These are phyloP conservation scores for Catenaria anguillulae DNA, from an alignment of 371 early-diverging fungal species.

Conservation along the genomic window DNA sequence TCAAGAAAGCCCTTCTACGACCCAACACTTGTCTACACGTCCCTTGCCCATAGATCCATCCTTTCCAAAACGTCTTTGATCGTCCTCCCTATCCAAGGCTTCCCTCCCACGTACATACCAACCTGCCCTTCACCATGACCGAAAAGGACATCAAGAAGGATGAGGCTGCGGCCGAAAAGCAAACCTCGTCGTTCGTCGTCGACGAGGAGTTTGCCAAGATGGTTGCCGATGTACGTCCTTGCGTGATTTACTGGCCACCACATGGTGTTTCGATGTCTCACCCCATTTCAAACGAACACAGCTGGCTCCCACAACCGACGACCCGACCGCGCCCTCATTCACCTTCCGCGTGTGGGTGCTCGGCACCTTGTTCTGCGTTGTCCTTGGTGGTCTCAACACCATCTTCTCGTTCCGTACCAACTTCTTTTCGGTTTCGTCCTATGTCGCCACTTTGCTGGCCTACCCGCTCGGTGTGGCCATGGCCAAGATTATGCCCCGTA, in stretches of 20 bases:
- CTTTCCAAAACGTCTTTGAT: too few species aligned
- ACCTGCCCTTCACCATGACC: too few species aligned
- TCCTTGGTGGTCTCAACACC: slow-evolving; percentile 2
- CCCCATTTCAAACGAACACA: too few species aligned
- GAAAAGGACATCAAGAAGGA: background rate
- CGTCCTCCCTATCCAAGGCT: too few species aligned
- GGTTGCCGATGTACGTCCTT: too few species aligned
- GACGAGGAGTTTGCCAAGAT: background rate
- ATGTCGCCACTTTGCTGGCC: slow-evolving; percentile 44
- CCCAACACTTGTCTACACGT: too few species aligned
- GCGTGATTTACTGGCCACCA: too few species aligned
- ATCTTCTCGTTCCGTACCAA: background rate
- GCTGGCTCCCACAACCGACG: background rate
- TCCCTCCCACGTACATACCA: too few species aligned
- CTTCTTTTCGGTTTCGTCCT: background rate
- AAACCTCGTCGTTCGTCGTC: background rate
- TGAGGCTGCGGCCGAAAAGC: background rate
- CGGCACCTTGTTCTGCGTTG: slow-evolving; percentile 40
- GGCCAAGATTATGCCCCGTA: slow-evolving; percentile 33
- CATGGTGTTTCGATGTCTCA: too few species aligned
- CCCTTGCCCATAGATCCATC: too few species aligned
- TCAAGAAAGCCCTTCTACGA: too few species aligned
- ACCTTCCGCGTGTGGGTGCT: slow-evolving; percentile 61
- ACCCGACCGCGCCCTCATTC: slow-evolving; percentile 46
- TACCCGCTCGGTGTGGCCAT: slow-evolving; percentile 49